A percentile compares a stretch with the other conserved stretches of the same genome.
Conservation (phyloP, 2,329 filamentous ascomycete species). For the Venturia asperata region DNA sequence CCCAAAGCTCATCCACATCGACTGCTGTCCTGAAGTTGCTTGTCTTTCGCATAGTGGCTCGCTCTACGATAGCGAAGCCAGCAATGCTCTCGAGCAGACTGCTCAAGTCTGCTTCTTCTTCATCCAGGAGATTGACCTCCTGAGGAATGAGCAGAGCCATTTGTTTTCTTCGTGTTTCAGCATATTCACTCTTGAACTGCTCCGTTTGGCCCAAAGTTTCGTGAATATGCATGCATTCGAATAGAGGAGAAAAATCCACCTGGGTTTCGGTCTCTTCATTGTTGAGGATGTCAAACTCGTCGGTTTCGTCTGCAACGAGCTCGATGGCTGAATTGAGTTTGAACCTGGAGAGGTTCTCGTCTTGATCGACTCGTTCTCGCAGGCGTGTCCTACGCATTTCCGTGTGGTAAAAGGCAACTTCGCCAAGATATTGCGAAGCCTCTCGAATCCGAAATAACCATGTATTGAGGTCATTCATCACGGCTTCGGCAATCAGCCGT, state of each 20-base stretch:
- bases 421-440: constrained; percentile 89
- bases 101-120: constrained; percentile 80
- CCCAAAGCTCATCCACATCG: constrained; percentile 96
- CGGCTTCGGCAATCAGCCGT: constrained; percentile 86
- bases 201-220: constrained; percentile 89
- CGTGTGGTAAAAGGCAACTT: constrained; percentile 95
- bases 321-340: constrained; percentile 94
- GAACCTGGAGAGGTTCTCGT: constrained; percentile 71
- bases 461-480: constrained; percentile 94
- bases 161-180: constrained; percentile 80
- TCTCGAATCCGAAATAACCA: constrained; percentile 95
- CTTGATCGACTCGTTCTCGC: constrained; percentile 70
- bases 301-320: constrained; percentile 86
- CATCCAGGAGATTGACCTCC: constrained; percentile 67
- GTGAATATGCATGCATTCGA: constrained; percentile 94
- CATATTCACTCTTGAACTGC: constrained; percentile 84
- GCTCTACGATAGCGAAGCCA: constrained; percentile 94
- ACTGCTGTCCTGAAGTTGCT: constrained; percentile 73
- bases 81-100: constrained; percentile 88
- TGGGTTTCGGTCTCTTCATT: constrained; percentile 77
- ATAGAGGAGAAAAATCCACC: constrained; percentile 88
- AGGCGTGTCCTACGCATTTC: constrained; percentile 77
- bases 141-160: constrained; percentile 82
- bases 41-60: constrained; percentile 80
- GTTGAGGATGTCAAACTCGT: constrained; percentile 91